Percentiles rank a stretch among this genome's conserved stretches.
These are phyloP conservation scores for Apiospora saccharicola DNA, from an alignment of 2,329 filamentous ascomycete species.

Conservation along the genomic window DNA sequence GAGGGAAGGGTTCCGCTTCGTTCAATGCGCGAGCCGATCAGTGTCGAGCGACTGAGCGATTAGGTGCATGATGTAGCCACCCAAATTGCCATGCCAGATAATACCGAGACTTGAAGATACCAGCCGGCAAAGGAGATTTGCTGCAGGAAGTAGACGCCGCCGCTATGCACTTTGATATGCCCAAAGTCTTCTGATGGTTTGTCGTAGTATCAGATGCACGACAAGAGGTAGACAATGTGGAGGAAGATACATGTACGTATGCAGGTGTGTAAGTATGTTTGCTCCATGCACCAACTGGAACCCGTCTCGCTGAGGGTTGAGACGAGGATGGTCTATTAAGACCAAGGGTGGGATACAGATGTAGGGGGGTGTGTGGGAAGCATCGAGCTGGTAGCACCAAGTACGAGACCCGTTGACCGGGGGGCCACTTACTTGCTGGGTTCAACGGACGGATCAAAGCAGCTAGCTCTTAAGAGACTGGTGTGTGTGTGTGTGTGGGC, in stretches of 20 bases:
- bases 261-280: conserved; percentile 45
- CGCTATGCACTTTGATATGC: conserved; percentile 27
- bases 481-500: not conserved
- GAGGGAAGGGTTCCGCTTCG: conserved; percentile 2
- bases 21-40: conserved; percentile 4
- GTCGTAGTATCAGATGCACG: conserved; percentile 43
- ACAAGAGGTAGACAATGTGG: conserved; percentile 44
- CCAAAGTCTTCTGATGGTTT: conserved; percentile 19
- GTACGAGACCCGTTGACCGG: conserved; percentile 20
- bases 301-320: conserved; percentile 37
- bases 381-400: conserved; percentile 10
- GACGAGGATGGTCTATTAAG: conserved; percentile 28
- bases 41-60: conserved; percentile 32
- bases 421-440: conserved; percentile 18
- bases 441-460: conserved; percentile 16
- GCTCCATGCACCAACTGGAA: conserved; percentile 32
- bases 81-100: conserved; percentile 32
- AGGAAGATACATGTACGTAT: conserved; percentile 48
- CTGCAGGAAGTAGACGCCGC: conserved; percentile 39
- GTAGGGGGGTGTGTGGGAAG: conserved; percentile 26
- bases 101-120: conserved; percentile 30
- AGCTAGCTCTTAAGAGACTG: not conserved
- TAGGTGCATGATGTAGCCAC: conserved; percentile 37
- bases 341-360: not conserved
- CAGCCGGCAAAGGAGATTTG: conserved; percentile 34